Evolutionary conservation across 371 early-diverging fungal species (phyloP).

Genomic region (Apophysomyces variabilis): DNA sequence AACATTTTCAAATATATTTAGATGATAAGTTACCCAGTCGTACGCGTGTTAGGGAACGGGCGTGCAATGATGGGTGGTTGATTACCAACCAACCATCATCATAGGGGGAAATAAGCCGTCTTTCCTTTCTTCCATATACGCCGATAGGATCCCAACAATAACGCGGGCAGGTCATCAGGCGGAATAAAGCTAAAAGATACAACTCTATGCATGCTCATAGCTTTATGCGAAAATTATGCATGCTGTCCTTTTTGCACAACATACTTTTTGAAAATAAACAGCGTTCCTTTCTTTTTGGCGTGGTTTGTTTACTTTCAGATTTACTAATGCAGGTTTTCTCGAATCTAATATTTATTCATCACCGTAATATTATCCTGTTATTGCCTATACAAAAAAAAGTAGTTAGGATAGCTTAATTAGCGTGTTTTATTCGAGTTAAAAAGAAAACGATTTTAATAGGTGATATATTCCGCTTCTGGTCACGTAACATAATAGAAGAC

Average conservation of each 20-base stretch:
- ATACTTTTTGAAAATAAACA: too few species aligned
- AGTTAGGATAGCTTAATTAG: not conserved
- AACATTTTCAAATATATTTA: not conserved
- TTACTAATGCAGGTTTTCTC: too few species aligned
- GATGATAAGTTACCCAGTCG: constrained; percentile 2
- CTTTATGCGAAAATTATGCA: not conserved
- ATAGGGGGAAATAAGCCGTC: not conserved
- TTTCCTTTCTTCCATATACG: constrained; percentile 6
- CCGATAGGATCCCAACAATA: not conserved
- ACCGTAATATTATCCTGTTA: not conserved
- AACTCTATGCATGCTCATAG: not conserved
- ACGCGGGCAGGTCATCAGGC: not conserved
- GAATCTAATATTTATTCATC: too few species aligned
- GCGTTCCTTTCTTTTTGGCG: too few species aligned
- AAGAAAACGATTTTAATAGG: not conserved
- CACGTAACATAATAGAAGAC: not conserved
- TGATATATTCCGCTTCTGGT: not conserved
- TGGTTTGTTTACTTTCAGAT: too few species aligned
- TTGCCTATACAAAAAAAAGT: not conserved
- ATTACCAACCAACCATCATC: not conserved
- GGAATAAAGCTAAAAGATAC: not conserved
- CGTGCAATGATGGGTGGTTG: not conserved
- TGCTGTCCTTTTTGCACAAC: not conserved
- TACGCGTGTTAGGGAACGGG: not conserved
- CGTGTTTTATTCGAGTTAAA: not conserved